These are phyloP conservation scores for Jatropha multifida DNA, from an alignment of 441 rosid genomes.

Conservation along the genomic window DNA sequence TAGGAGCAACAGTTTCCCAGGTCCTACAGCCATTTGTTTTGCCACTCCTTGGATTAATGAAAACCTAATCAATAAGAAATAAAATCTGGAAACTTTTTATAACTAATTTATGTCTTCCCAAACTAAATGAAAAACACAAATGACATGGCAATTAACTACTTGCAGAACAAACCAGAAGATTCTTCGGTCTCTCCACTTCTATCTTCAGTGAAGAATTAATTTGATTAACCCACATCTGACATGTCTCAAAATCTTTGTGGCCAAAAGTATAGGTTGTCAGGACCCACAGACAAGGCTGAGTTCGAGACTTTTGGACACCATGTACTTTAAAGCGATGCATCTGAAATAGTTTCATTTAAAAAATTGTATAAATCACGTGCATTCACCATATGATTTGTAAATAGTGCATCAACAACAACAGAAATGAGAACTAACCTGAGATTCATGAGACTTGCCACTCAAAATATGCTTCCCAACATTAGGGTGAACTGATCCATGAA, in stretches of 20 bases:
- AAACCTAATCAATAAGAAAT: constrained; percentile 52
- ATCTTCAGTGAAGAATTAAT: constrained; percentile 48
- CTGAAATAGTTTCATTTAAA: constrained; percentile 38
- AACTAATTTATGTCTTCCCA: constrained; percentile 23
- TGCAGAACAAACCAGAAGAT: constrained; percentile 61
- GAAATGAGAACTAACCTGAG: constrained; percentile 46
- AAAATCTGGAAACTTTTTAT: constrained; percentile 33
- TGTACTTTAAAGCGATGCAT: constrained; percentile 63
- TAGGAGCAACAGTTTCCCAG: constrained; percentile 83
- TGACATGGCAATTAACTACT: not conserved
- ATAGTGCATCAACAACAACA: not conserved
- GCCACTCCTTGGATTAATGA: constrained; percentile 85
- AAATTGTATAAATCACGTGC: constrained; percentile 1
- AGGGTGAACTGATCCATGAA: constrained; percentile 36
- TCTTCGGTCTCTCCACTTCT: constrained; percentile 69
- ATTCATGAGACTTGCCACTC: constrained; percentile 32
- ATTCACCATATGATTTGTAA: constrained; percentile 13
- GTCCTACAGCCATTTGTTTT: constrained; percentile 63
- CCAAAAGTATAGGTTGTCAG: constrained; percentile 55
- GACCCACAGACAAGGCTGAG: constrained; percentile 69
- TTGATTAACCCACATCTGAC: constrained; percentile 68
- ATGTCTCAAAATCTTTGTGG: constrained; percentile 57
- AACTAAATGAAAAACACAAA: constrained; percentile 18
- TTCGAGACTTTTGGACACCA: constrained; percentile 49
- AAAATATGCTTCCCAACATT: constrained; percentile 41